A percentile compares a stretch with the other conserved stretches of the same genome.
Conservation (phyloP, 352 stramenopile genomes). For the Discostella stelligera region DNA sequence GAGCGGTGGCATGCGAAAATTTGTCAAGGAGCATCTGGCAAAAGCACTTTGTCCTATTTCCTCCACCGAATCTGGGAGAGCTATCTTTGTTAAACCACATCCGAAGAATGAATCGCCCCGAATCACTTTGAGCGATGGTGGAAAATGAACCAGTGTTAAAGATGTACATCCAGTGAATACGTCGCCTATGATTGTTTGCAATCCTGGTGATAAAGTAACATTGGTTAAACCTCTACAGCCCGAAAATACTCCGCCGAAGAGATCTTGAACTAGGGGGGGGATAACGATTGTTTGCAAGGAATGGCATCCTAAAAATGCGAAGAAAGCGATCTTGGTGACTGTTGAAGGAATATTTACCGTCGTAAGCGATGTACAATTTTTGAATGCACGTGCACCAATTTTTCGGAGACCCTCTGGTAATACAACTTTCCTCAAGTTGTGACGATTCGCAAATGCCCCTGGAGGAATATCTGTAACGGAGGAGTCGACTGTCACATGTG, state of each 20-base stretch:
- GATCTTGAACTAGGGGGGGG: neutral
- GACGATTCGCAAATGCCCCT: neutral
- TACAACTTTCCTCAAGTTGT: neutral
- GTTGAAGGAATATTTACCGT: neutral
- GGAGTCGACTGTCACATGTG: neutral
- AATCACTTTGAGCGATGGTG: neutral
- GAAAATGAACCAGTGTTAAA: neutral
- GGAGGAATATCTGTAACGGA: neutral
- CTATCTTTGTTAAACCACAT: neutral
- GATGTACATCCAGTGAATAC: neutral
- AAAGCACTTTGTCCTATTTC: neutral
- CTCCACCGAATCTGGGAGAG: neutral
- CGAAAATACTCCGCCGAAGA: no score
- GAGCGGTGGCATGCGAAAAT: neutral
- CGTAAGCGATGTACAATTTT: neutral
- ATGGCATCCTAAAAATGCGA: no score
- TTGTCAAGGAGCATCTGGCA: neutral
- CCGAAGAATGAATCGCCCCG: no score
- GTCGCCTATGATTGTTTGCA: neutral
- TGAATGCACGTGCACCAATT: neutral
- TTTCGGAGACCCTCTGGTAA: neutral
- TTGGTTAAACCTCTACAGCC: no score
- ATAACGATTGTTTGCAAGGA: no score
- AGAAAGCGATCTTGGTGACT: neutral
- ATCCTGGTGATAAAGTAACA: neutral